A percentile compares a stretch with the other conserved stretches of the same genome.
Conservation (phyloP, 2,329 filamentous ascomycete genomes). For the Ascochyta viciae-villosae region DNA sequence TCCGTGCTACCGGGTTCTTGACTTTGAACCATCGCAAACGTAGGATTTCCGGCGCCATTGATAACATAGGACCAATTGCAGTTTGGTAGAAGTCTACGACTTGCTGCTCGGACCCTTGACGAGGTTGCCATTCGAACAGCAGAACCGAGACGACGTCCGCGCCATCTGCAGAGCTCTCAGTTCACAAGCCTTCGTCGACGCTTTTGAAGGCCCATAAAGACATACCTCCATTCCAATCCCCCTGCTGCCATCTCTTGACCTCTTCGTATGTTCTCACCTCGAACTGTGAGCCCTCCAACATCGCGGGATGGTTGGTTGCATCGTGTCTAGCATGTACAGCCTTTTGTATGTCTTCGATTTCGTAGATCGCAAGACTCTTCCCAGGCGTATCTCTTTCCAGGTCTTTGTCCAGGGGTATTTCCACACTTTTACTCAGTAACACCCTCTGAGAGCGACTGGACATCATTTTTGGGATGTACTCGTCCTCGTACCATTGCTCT, state of each 20-base stretch:
- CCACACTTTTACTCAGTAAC: conserved; percentile 5
- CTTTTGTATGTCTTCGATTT: neutral
- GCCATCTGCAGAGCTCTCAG: neutral
- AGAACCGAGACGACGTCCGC: conserved; percentile 6
- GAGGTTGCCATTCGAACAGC: conserved; percentile 13
- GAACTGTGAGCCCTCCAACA: neutral
- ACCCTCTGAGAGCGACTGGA: conserved; percentile 6
- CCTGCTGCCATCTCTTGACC: conserved; percentile 12
- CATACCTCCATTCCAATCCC: conserved; percentile 12
- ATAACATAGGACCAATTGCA: conserved; percentile 5
- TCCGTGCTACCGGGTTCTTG: conserved; percentile 3
- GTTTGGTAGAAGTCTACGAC: conserved; percentile 8
- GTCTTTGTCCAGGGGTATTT: conserved; percentile 5
- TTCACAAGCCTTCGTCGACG: neutral
- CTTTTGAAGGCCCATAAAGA: neutral
- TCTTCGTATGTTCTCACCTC: conserved; percentile 18
- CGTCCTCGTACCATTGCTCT: conserved; percentile 24
- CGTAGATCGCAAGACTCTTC: conserved; percentile 9
- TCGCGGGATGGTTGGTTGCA: neutral
- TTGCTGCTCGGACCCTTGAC: conserved; percentile 2
- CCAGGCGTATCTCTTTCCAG: conserved; percentile 4
- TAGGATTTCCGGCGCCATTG: conserved; percentile 4
- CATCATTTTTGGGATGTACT: conserved; percentile 17
- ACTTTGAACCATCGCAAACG: conserved; percentile 14
- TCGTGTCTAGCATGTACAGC: neutral